Evolutionary conservation across 2,329 filamentous ascomycete genomes (phyloP).

Genomic region (Acephala macrosclerotiorum): DNA sequence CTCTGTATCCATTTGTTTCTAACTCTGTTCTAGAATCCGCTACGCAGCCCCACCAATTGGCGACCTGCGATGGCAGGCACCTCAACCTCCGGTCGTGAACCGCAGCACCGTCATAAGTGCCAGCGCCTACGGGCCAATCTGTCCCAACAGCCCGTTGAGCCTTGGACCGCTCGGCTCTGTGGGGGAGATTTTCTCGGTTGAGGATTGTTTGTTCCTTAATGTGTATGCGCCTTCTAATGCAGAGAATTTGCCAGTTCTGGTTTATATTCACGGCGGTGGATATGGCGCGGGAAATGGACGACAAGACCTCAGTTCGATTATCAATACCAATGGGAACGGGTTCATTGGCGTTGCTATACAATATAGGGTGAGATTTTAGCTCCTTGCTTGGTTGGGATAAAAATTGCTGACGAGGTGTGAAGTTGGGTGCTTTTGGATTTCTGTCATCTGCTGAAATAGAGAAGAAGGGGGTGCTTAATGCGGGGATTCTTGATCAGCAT

Average conservation of each 20-base stretch:
- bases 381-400: slow-evolving; percentile 43
- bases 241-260: slow-evolving; percentile 50
- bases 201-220: slow-evolving; percentile 56
- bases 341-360: slow-evolving; percentile 59
- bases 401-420: neutral
- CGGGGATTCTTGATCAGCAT: slow-evolving; percentile 59
- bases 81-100: slow-evolving; percentile 42
- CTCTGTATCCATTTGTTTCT: slow-evolving; percentile 33
- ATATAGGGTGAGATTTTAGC: slow-evolving; percentile 51
- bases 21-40: slow-evolving; percentile 46
- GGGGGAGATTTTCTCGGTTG: slow-evolving; percentile 39
- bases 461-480: slow-evolving; percentile 53
- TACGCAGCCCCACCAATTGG: slow-evolving; percentile 52
- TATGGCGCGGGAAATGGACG: slow-evolving; percentile 51
- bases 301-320: slow-evolving; percentile 47
- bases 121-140: slow-evolving; percentile 13
- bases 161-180: neutral
- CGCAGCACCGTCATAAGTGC: slow-evolving; percentile 44
- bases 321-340: slow-evolving; percentile 54
- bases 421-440: slow-evolving; percentile 41
- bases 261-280: slow-evolving; percentile 58
- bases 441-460: slow-evolving; percentile 39
- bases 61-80: slow-evolving; percentile 51
- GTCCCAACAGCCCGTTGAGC: slow-evolving; percentile 24
- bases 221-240: slow-evolving; percentile 50